phyloP scores from a whole-genome alignment of 2,329 filamentous ascomycete genomes.

The Talaromyces sp. region DNA sequence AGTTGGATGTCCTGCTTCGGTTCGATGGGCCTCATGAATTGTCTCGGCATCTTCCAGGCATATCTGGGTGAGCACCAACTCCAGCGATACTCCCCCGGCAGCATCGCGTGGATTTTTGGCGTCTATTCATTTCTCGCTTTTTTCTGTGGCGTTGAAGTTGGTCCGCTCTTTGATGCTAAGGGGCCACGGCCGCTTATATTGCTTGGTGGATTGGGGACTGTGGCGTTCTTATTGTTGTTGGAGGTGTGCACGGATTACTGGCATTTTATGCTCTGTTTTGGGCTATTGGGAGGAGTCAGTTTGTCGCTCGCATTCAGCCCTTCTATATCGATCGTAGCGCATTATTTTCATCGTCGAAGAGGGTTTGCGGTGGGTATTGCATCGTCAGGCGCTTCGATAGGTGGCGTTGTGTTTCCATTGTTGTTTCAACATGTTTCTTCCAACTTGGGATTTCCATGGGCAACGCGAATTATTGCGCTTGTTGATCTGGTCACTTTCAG shows the following conservation, averaged over 20 bases:
- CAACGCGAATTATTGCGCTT: neutral
- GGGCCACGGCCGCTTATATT: constrained; percentile 73
- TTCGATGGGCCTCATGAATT: constrained; percentile 75
- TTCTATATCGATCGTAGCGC: constrained; percentile 72
- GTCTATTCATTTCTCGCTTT: constrained; percentile 80
- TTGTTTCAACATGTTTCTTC: constrained; percentile 47
- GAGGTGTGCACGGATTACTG: constrained; percentile 74
- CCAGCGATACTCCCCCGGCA: constrained; percentile 61
- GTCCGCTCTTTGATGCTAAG: constrained; percentile 81
- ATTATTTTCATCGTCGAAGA: constrained; percentile 74
- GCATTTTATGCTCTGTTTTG: constrained; percentile 82
- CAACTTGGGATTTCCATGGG: constrained; percentile 47
- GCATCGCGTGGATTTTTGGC: constrained; percentile 83
- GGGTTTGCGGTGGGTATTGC: constrained; percentile 80
- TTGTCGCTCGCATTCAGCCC: constrained; percentile 81
- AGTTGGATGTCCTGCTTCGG: constrained; percentile 77
- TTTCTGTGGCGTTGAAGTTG: constrained; percentile 79
- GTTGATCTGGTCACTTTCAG: constrained; percentile 28
- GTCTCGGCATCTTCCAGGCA: constrained; percentile 73
- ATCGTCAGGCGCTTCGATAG: constrained; percentile 70
- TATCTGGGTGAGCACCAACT: constrained; percentile 75
- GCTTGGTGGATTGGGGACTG: constrained; percentile 61
- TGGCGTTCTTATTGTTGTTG: constrained; percentile 64
- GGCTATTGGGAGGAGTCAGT: constrained; percentile 69
- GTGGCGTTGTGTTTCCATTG: constrained; percentile 64